phyloP scores from a whole-genome alignment of 1,139 yeast species.

The Eremothecium coryli region DNA sequence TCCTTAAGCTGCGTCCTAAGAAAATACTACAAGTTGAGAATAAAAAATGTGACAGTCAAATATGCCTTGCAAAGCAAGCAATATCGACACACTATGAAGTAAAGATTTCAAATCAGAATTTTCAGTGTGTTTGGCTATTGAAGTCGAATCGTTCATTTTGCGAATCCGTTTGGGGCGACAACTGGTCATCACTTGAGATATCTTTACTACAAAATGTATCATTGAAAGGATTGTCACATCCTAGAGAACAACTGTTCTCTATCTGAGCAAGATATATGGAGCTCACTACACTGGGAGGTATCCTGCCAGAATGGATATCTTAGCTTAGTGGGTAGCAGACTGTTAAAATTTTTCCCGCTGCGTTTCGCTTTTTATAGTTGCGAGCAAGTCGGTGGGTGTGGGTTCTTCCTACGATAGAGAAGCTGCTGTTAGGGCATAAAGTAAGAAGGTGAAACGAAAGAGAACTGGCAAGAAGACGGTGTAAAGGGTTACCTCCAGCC shows the following conservation, averaged over 20 bases:
- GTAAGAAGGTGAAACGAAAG: no score
- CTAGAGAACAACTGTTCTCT: slow-evolving; percentile 9
- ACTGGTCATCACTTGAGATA: slow-evolving; percentile 27
- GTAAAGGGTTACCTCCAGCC: no score
- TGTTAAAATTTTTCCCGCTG: background rate
- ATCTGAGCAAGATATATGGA: no score
- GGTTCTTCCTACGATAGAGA: no score
- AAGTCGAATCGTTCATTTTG: slow-evolving; percentile 29
- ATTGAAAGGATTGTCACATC: slow-evolving; percentile 1
- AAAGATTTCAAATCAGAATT: slow-evolving; percentile 27
- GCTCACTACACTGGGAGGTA: background rate
- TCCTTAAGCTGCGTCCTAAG: slow-evolving; percentile 9
- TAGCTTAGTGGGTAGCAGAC: background rate
- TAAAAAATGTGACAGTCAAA: background rate
- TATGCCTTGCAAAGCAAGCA: background rate
- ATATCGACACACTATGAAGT: no score
- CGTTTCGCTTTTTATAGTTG: background rate
- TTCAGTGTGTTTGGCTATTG: slow-evolving; percentile 32
- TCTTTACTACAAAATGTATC: background rate
- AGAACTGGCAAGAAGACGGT: no score
- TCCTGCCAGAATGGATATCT: background rate
- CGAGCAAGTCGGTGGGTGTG: background rate
- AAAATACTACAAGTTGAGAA: slow-evolving; percentile 1
- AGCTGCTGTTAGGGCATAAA: slow-evolving; percentile 1
- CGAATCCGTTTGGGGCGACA: slow-evolving; percentile 34